Conservation (phyloP, 2,329 filamentous ascomycete species). For the Fusarium scirpi region DNA sequence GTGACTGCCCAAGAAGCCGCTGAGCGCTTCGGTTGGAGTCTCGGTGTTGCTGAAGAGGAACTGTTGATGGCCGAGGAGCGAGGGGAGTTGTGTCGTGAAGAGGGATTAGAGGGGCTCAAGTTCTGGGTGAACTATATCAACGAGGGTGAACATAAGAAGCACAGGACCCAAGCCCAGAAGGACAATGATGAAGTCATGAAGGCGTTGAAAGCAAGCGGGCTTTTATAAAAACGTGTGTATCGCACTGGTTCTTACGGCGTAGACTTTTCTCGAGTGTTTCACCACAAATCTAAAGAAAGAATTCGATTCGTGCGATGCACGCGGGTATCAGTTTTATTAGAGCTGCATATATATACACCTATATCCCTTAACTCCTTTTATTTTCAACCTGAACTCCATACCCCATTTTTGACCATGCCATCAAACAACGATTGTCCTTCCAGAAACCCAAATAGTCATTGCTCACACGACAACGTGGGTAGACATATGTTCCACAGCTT, state of each 20-base stretch:
- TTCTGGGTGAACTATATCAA: slow-evolving; percentile 89
- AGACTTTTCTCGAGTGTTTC: slow-evolving; percentile 13
- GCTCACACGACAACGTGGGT: slow-evolving; percentile 67
- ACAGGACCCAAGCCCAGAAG: slow-evolving; percentile 46
- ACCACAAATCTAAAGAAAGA: not conserved
- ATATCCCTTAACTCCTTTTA: slow-evolving; percentile 23
- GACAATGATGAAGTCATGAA: slow-evolving; percentile 58
- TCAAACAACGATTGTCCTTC: not conserved
- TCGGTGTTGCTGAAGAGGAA: slow-evolving; percentile 95
- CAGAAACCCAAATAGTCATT: not conserved
- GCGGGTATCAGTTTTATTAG: slow-evolving; percentile 2
- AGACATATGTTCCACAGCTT: slow-evolving; percentile 72
- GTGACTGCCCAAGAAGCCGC: slow-evolving; percentile 92
- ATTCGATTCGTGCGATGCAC: not conserved
- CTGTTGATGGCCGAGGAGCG: slow-evolving; percentile 96
- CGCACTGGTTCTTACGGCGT: slow-evolving; percentile 17
- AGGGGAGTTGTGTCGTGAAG: slow-evolving; percentile 88
- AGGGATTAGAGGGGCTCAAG: slow-evolving; percentile 87
- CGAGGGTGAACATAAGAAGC: slow-evolving; percentile 54
- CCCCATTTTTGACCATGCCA: not conserved
- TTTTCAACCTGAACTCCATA: slow-evolving; percentile 30
- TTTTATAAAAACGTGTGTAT: slow-evolving; percentile 29
- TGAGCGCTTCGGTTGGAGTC: slow-evolving; percentile 94
- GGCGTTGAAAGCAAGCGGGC: slow-evolving; percentile 58
- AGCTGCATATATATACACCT: slow-evolving; percentile 2